A percentile compares a stretch with the other conserved stretches of the same genome.
These are phyloP conservation scores for Fusarium goolgardi DNA, from an alignment of 2,329 filamentous ascomycete species.

Conservation along the genomic window DNA sequence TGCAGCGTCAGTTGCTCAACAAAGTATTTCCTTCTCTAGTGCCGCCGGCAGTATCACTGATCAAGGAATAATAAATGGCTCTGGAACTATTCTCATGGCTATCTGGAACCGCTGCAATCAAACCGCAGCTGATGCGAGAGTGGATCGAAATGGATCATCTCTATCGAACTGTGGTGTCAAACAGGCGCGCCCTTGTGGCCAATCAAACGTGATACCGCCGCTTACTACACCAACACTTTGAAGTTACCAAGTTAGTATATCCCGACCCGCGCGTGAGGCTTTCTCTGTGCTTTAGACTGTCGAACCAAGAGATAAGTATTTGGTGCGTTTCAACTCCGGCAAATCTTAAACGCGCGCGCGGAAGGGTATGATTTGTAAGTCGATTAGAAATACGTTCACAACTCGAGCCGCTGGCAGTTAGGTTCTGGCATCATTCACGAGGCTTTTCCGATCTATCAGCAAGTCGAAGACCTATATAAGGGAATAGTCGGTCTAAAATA, in stretches of 20 bases:
- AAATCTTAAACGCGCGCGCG: background rate
- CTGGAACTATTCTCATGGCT: too few relatives aligned
- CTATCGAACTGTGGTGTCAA: too few relatives aligned
- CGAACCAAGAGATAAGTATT: background rate
- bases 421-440: fast-evolving
- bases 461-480: background rate
- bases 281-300: too few relatives aligned
- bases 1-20: background rate
- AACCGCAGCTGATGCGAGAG: too few relatives aligned
- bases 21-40: background rate
- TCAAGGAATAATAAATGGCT: background rate
- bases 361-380: background rate
- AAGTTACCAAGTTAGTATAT: background rate
- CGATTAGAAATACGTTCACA: background rate
- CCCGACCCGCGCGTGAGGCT: conserved; percentile 5
- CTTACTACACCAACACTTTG: background rate
- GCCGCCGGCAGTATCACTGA: too few relatives aligned
- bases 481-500: too few relatives aligned
- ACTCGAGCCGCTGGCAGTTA: background rate
- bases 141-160: too few relatives aligned
- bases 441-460: background rate
- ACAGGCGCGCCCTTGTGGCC: background rate
- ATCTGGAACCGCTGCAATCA: too few relatives aligned
- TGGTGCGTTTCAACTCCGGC: background rate
- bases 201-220: background rate